These are phyloP conservation scores for Pseudocercospora musae DNA, from an alignment of 2,329 filamentous ascomycete genomes.

Conservation along the genomic window DNA sequence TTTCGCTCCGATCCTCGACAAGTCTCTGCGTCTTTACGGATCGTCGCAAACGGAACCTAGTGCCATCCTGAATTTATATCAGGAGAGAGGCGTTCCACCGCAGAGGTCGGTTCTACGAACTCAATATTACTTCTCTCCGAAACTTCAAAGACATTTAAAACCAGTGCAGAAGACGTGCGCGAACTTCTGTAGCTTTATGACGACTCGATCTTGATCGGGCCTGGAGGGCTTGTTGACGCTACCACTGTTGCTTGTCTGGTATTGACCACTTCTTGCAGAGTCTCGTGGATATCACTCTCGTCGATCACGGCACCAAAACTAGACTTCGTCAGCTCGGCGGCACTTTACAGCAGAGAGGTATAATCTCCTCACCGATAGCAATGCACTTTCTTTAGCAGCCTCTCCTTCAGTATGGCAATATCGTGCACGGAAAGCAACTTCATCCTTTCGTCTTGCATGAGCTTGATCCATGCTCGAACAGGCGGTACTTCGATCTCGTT, in stretches of 20 bases:
- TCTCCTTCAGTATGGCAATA: constrained; percentile 17
- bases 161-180: background rate
- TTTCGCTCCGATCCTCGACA: background rate
- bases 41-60: background rate
- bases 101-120: background rate
- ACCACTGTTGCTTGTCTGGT: constrained; percentile 13
- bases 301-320: constrained; percentile 23
- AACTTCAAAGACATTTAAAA: background rate
- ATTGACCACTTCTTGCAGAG: constrained; percentile 16
- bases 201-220: constrained; percentile 1
- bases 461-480: constrained; percentile 23
- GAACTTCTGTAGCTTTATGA: background rate
- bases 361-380: constrained; percentile 20
- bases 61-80: background rate
- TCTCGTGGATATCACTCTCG: constrained; percentile 19
- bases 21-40: background rate
- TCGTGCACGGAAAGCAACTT: constrained; percentile 15
- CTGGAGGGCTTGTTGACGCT: background rate
- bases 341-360: background rate
- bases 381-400: constrained; percentile 20
- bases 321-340: background rate
- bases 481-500: constrained; percentile 22
- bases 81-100: background rate
- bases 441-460: constrained; percentile 21
- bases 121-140: background rate